Conservation (phyloP, 169 alveolate genomes). For the Eimeria sp. region DNA sequence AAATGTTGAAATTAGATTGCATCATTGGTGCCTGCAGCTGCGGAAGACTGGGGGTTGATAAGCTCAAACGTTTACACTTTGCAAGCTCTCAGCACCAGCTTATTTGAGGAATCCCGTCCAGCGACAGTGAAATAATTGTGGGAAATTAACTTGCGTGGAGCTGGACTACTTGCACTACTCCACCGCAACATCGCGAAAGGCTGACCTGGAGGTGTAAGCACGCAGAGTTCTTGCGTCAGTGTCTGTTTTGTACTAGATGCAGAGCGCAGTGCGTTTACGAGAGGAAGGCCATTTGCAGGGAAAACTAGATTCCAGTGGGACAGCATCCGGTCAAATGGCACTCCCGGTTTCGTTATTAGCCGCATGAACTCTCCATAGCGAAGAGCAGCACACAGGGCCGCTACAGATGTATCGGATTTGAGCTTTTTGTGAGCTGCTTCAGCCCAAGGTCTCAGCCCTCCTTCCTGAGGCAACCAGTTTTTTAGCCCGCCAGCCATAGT, state of each 20-base stretch:
- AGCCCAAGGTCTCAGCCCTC: constrained; percentile 50
- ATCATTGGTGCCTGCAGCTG: not conserved
- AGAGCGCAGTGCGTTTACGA: constrained; percentile 55
- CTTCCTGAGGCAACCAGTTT: constrained; percentile 44
- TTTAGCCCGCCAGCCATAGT: constrained; percentile 42
- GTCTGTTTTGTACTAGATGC: not conserved
- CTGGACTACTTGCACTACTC: not conserved
- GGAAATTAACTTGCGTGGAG: not conserved
- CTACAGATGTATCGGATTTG: constrained; percentile 6
- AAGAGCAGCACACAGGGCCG: constrained; percentile 50
- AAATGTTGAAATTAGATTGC: not conserved
- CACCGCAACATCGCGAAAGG: not conserved
- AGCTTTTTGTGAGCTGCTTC: constrained; percentile 15
- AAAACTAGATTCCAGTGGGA: constrained; percentile 22
- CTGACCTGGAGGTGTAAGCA: constrained; percentile 40
- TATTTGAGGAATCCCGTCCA: not conserved
- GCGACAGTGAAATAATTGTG: not conserved
- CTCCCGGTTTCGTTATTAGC: constrained; percentile 9
- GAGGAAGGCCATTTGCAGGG: constrained; percentile 28
- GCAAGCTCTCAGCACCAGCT: not conserved
- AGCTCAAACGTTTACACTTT: not conserved
- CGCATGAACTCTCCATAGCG: constrained; percentile 41
- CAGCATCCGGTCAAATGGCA: constrained; percentile 11
- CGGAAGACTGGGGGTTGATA: not conserved
- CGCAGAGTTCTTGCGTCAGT: constrained; percentile 41